Conservation (phyloP, 2,329 filamentous ascomycete species). For the Beauveria pseudobassiana region DNA sequence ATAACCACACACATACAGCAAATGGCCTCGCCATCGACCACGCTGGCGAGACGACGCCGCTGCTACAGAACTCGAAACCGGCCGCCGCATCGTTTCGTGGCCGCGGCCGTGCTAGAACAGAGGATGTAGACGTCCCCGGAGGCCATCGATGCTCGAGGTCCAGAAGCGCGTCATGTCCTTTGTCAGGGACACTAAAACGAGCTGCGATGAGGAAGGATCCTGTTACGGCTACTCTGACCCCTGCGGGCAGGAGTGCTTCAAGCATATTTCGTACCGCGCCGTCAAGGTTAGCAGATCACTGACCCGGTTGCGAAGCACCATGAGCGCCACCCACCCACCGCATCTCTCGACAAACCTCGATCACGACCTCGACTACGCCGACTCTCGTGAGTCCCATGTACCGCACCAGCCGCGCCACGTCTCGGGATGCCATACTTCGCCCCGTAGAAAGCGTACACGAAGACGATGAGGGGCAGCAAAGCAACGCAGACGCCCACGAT, state of each 20-base stretch:
- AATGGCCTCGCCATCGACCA: slow-evolving; percentile 15
- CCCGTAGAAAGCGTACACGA: slow-evolving; percentile 11
- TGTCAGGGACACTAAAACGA: slow-evolving; percentile 55
- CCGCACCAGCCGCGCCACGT: slow-evolving; percentile 31
- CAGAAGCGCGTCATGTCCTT: slow-evolving; percentile 55
- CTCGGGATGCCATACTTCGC: slow-evolving; percentile 28
- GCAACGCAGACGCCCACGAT: slow-evolving; percentile 35
- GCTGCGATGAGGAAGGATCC: slow-evolving; percentile 53
- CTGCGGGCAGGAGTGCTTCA: slow-evolving; percentile 59
- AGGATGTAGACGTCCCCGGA: slow-evolving; percentile 27
- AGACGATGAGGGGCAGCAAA: slow-evolving; percentile 18
- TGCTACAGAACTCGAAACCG: slow-evolving; percentile 29
- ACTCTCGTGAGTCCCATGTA: slow-evolving; percentile 26
- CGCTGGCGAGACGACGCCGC: slow-evolving; percentile 40
- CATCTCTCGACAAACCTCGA: slow-evolving; percentile 20
- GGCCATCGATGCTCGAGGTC: slow-evolving; percentile 48
- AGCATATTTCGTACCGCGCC: slow-evolving; percentile 40
- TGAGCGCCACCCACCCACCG: slow-evolving; percentile 24
- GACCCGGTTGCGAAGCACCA: slow-evolving; percentile 35
- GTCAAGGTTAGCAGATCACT: slow-evolving; percentile 24
- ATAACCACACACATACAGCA: slow-evolving; percentile 16
- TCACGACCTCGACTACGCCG: slow-evolving; percentile 21
- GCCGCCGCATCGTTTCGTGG: slow-evolving; percentile 17
- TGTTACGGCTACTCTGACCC: slow-evolving; percentile 60
- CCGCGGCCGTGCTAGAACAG: slow-evolving; percentile 18